A percentile compares a stretch with the other conserved stretches of the same genome.
Conservation (phyloP, 345 rosid genomes). For the Tarenaya hassleriana region DNA sequence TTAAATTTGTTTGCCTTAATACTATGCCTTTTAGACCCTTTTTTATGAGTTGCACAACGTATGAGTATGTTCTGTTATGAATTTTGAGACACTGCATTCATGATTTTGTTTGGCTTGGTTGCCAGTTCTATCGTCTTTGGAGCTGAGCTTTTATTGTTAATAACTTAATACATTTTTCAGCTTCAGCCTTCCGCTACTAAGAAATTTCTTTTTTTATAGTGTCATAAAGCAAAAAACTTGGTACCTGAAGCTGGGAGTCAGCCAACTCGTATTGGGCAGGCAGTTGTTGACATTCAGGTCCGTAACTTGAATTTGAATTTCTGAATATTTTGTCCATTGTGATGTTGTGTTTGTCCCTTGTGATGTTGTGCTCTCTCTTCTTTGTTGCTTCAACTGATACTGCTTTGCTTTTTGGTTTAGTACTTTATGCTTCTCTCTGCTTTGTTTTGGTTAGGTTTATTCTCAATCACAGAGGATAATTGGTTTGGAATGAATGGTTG, state of each 20-base stretch:
- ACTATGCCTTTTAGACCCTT: background rate
- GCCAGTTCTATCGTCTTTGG: constrained; percentile 4
- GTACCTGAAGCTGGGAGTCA: constrained; percentile 99
- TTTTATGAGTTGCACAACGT: constrained; percentile 19
- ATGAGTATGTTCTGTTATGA: constrained; percentile 14
- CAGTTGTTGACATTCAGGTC: constrained; percentile 97
- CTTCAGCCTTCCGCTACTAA: constrained; percentile 32
- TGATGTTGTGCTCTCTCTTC: background rate
- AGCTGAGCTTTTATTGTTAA: constrained; percentile 15
- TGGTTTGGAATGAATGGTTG: constrained; percentile 8
- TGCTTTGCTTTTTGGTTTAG: constrained; percentile 5
- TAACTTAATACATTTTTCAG: constrained; percentile 23
- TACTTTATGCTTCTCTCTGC: constrained; percentile 8
- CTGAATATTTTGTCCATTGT: constrained; percentile 8
- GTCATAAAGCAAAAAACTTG: constrained; percentile 98
- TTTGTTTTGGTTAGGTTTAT: constrained; percentile 12
- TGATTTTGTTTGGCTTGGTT: constrained; percentile 1
- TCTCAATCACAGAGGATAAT: constrained; percentile 18
- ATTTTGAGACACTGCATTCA: background rate
- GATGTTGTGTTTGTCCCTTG: constrained; percentile 7
- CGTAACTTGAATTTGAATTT: constrained; percentile 25
- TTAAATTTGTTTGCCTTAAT: constrained; percentile 9
- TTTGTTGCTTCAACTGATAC: background rate
- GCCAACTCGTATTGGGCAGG: constrained; percentile 97
- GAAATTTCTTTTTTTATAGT: constrained; percentile 49